phyloP scores from a whole-genome alignment of 1,284 basidiomycete genomes.

The Ustilago curta region DNA sequence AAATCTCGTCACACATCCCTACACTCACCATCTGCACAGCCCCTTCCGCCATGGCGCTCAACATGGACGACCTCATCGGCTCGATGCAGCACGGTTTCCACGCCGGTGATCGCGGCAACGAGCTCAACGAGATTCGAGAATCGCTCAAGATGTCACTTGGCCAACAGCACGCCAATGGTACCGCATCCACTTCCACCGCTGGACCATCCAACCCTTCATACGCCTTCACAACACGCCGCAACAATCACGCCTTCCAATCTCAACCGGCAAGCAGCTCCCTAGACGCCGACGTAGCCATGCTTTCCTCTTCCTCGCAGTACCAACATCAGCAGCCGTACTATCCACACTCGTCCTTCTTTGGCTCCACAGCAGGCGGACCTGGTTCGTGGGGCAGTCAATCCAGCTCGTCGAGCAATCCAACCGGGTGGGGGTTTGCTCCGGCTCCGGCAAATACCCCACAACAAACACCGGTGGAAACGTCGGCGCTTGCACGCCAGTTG shows the following conservation, averaged over 20 bases:
- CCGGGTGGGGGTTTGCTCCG: slow-evolving; percentile 26
- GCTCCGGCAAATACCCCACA: slow-evolving; percentile 57
- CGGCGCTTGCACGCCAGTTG: slow-evolving; percentile 41
- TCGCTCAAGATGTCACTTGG: slow-evolving; percentile 49
- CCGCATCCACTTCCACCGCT: background rate
- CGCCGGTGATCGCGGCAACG: slow-evolving; percentile 58
- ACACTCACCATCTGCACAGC: background rate
- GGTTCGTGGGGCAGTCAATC: slow-evolving; percentile 35
- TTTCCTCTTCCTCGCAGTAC: slow-evolving; percentile 20
- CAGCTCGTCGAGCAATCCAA: slow-evolving; percentile 6
- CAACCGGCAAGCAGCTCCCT: slow-evolving; percentile 16
- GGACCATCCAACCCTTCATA: slow-evolving; percentile 19
- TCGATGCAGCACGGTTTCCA: slow-evolving; percentile 61
- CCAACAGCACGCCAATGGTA: slow-evolving; percentile 18
- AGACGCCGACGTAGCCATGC: slow-evolving; percentile 52
- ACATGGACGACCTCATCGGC: slow-evolving; percentile 63
- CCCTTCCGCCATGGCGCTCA: slow-evolving; percentile 51
- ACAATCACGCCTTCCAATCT: background rate
- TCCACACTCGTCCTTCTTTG: slow-evolving; percentile 20
- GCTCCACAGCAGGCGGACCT: slow-evolving; percentile 14
- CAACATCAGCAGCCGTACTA: slow-evolving; percentile 10
- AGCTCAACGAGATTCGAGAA: slow-evolving; percentile 57
- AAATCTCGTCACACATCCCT: background rate
- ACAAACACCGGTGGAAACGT: slow-evolving; percentile 54
- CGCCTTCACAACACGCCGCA: slow-evolving; percentile 5